phyloP scores from a whole-genome alignment of 192 early-diverging fungal species.

The Haplosporangium gracile region DNA sequence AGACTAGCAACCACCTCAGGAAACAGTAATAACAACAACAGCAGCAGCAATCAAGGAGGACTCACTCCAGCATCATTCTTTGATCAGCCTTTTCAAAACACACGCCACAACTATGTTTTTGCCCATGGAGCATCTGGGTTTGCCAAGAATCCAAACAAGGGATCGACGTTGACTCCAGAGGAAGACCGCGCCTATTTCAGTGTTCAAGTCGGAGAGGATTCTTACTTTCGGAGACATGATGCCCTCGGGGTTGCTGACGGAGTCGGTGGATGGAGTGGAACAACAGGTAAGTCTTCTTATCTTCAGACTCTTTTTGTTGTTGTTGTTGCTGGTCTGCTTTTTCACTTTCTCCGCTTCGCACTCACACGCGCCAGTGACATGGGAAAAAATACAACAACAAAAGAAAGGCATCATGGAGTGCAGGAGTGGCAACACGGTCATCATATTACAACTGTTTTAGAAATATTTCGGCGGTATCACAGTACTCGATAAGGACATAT shows the following conservation, averaged over 20 bases:
- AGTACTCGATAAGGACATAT: neutral
- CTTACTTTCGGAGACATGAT: conserved; percentile 90
- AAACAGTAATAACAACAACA: conserved; percentile 15
- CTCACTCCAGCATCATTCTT: conserved; percentile 26
- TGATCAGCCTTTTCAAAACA: conserved; percentile 53
- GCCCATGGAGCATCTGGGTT: conserved; percentile 66
- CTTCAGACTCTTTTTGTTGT: neutral
- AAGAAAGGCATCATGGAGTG: neutral
- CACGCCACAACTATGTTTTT: conserved; percentile 58
- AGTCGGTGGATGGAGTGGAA: conserved; percentile 93
- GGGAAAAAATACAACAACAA: neutral
- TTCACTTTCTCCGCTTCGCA: neutral
- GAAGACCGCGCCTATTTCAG: conserved; percentile 70
- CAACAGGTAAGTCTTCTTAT: conserved; percentile 51
- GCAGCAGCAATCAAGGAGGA: neutral
- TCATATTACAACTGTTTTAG: neutral
- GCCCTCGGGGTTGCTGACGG: conserved; percentile 95
- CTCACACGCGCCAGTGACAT: neutral
- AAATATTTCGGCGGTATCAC: neutral
- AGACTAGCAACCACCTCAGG: conserved; percentile 4
- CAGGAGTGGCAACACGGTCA: neutral
- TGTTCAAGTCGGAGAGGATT: conserved; percentile 91
- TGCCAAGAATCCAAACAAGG: conserved; percentile 58
- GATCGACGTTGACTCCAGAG: conserved; percentile 40
- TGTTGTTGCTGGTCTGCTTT: neutral